These are phyloP conservation scores for Dactylellina drechsleri DNA, from an alignment of 2,329 filamentous ascomycete species.

Conservation along the genomic window DNA sequence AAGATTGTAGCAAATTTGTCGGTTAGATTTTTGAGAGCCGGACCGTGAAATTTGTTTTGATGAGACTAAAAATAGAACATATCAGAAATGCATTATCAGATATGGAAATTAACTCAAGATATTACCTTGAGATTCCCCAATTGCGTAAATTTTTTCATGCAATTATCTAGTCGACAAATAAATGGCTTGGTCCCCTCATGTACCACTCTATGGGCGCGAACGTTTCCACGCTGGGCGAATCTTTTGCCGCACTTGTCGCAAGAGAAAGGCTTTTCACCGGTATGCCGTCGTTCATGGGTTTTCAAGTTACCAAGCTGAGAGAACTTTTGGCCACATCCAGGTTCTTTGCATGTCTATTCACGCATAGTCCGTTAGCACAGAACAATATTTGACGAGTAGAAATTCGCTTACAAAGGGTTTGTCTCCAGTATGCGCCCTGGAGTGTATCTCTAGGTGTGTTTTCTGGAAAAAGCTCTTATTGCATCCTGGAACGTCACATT, in stretches of 20 bases:
- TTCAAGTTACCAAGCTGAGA: slow-evolving; percentile 92
- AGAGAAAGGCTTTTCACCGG: slow-evolving; percentile 83
- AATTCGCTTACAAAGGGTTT: slow-evolving; percentile 82
- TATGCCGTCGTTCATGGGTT: slow-evolving; percentile 89
- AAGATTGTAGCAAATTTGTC: slow-evolving; percentile 73
- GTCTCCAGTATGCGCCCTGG: slow-evolving; percentile 84
- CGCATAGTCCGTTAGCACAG: slow-evolving; percentile 16
- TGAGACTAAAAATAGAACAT: slow-evolving; percentile 71
- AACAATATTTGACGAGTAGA: neutral
- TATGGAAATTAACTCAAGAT: slow-evolving; percentile 1
- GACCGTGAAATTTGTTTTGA: slow-evolving; percentile 90
- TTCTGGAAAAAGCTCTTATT: slow-evolving; percentile 87
- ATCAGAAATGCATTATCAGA: slow-evolving; percentile 21
- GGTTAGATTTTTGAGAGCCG: slow-evolving; percentile 76
- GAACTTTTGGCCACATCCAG: slow-evolving; percentile 80
- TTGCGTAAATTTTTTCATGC: slow-evolving; percentile 87
- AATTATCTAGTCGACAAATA: slow-evolving; percentile 81
- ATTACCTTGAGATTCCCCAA: slow-evolving; percentile 88
- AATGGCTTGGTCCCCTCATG: slow-evolving; percentile 82
- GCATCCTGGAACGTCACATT: slow-evolving; percentile 78
- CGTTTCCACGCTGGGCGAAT: slow-evolving; percentile 87
- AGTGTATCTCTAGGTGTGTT: slow-evolving; percentile 91
- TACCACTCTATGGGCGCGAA: slow-evolving; percentile 82
- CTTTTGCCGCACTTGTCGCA: slow-evolving; percentile 82
- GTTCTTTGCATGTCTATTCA: slow-evolving; percentile 73